Percentiles rank a stretch among this genome's conserved stretches.
These are phyloP conservation scores for Xylaria flabelliformis DNA, from an alignment of 495 filamentous ascomycete genomes.

Conservation along the genomic window DNA sequence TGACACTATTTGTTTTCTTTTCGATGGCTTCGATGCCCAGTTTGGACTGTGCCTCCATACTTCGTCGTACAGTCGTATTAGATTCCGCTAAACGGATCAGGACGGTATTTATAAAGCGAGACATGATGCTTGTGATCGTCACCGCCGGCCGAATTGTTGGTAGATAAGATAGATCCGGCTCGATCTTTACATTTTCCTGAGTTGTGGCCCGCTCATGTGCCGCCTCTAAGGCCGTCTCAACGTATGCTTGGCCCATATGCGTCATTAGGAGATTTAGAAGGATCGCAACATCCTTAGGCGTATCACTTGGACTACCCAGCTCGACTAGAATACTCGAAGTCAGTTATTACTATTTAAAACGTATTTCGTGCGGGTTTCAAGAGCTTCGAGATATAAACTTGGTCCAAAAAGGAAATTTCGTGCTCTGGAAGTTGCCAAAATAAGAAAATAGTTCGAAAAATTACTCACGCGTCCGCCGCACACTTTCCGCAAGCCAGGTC, in stretches of 20 bases:
- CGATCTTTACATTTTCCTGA: constrained; percentile 77
- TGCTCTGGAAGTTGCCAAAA: too few relatives aligned
- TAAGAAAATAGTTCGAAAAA: too few relatives aligned
- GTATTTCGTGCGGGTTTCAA: too few relatives aligned
- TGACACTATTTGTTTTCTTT: constrained; percentile 83
- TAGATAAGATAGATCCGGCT: constrained; percentile 89
- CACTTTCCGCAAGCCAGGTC: constrained; percentile 95
- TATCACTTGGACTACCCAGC: constrained; percentile 82
- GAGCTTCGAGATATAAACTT: too few relatives aligned
- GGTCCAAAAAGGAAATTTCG: too few relatives aligned
- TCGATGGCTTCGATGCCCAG: constrained; percentile 78
- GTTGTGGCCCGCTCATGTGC: constrained; percentile 75
- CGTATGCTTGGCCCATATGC: constrained; percentile 91
- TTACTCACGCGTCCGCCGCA: constrained; percentile 69
- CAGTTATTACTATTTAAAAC: too few relatives aligned
- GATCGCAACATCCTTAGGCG: constrained; percentile 91
- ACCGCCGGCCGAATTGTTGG: constrained; percentile 79
- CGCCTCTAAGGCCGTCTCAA: constrained; percentile 92
- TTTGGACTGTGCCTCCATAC: constrained; percentile 86
- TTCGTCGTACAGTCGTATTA: constrained; percentile 86
- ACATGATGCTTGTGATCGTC: constrained; percentile 89
- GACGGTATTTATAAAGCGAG: constrained; percentile 85
- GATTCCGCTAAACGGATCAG: constrained; percentile 87
- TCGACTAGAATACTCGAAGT: constrained; percentile 58
- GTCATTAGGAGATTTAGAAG: constrained; percentile 83